phyloP scores from a whole-genome alignment of 2,329 filamentous ascomycete species.

The Saccharata proteae region DNA sequence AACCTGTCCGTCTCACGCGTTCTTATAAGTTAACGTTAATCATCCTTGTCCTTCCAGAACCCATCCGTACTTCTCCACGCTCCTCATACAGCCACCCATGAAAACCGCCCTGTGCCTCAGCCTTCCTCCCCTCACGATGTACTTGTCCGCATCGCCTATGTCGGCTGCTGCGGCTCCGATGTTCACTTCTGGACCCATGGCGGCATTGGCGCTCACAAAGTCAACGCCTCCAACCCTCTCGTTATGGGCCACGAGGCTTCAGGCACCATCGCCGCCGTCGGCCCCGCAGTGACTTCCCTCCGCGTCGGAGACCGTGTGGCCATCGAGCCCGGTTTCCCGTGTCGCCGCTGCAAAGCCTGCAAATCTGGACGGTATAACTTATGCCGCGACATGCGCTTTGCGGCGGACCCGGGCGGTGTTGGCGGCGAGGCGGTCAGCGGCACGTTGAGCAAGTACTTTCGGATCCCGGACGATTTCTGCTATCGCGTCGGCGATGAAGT shows the following conservation, averaged over 20 bases:
- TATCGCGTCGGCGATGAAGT: slow-evolving; percentile 7
- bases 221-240: slow-evolving; percentile 3
- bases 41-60: no score
- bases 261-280: slow-evolving; percentile 2
- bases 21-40: no score
- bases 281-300: not conserved
- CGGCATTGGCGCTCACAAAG: slow-evolving; percentile 6
- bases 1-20: no score
- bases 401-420: slow-evolving; percentile 53
- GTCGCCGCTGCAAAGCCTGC: slow-evolving; percentile 7
- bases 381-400: slow-evolving; percentile 71
- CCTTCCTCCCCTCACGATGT: slow-evolving; percentile 27
- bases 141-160: slow-evolving; percentile 31
- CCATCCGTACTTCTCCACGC: slow-evolving; percentile 32
- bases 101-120: slow-evolving; percentile 26
- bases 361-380: slow-evolving; percentile 65
- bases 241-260: slow-evolving; percentile 9
- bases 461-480: slow-evolving; percentile 10
- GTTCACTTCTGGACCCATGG: slow-evolving; percentile 8
- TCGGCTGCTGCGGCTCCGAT: slow-evolving; percentile 28
- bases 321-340: slow-evolving; percentile 8
- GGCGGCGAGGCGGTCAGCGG: slow-evolving; percentile 4
- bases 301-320: slow-evolving; percentile 3
- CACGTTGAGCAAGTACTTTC: slow-evolving; percentile 9
- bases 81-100: slow-evolving; percentile 23